Percentiles rank a stretch among this genome's conserved stretches.
Evolutionary conservation across 176 grass and related monocot species (phyloP).

Genomic region (Elymus sibiricus): DNA sequence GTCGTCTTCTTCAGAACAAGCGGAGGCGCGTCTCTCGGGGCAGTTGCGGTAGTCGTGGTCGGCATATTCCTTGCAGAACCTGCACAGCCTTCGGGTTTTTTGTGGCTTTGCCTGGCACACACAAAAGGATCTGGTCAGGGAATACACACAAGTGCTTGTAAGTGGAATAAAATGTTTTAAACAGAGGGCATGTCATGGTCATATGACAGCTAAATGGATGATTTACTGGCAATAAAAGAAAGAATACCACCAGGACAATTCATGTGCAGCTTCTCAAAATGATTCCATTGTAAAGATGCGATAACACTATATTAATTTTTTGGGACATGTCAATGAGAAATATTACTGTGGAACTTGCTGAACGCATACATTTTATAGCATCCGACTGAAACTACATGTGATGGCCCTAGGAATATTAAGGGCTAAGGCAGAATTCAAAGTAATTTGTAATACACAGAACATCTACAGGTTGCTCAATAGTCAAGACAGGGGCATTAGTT

Average conservation of each 20-base stretch:
- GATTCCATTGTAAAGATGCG: not conserved
- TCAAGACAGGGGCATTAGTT: not conserved
- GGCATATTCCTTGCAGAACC: not conserved
- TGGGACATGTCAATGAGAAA: not conserved
- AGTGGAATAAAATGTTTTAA: not conserved
- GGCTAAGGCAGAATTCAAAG: not conserved
- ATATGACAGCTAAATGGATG: not conserved
- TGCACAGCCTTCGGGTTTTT: constrained; percentile 3
- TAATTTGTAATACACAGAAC: not conserved
- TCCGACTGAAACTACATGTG: not conserved
- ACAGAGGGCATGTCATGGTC: not conserved
- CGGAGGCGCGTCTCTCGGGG: not conserved
- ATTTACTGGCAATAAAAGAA: not conserved
- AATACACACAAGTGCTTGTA: not conserved
- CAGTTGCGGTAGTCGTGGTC: constrained; percentile 29
- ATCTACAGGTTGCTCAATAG: not conserved
- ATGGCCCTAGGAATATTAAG: not conserved
- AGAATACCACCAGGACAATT: not conserved
- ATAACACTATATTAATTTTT: not conserved
- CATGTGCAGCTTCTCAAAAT: not conserved
- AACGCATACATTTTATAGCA: not conserved
- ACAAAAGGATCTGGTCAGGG: not conserved
- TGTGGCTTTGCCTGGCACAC: constrained; percentile 15
- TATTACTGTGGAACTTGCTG: not conserved
- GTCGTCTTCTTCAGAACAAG: constrained; percentile 7